These are phyloP conservation scores for Acanthochlamys bracteata DNA, from an alignment of 106 monocot species.

Conservation along the genomic window DNA sequence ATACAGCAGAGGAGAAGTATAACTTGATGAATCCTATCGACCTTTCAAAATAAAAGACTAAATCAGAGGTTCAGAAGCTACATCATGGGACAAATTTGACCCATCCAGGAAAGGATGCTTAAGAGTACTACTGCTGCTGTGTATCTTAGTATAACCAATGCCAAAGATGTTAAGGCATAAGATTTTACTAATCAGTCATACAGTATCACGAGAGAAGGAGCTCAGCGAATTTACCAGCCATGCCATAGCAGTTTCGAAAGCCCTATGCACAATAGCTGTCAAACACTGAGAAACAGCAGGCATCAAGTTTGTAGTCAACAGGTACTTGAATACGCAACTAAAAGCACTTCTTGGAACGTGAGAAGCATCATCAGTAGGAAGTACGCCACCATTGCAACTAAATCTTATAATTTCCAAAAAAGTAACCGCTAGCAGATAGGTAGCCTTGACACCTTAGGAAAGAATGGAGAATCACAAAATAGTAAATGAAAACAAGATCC, in stretches of 20 bases:
- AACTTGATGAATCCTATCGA: too few species aligned
- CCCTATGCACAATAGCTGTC: conserved; percentile 75
- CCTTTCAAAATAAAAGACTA: too few species aligned
- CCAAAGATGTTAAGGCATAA: too few species aligned
- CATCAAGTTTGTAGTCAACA: conserved; percentile 77
- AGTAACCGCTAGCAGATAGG: conserved; percentile 83
- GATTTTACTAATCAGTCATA: too few species aligned
- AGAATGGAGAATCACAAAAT: neutral
- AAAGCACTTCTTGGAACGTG: conserved; percentile 66
- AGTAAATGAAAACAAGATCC: neutral
- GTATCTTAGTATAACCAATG: too few species aligned
- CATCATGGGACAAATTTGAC: too few species aligned
- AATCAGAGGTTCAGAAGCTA: too few species aligned
- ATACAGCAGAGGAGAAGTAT: neutral
- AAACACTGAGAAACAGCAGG: conserved; percentile 87
- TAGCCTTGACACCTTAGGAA: conserved; percentile 88
- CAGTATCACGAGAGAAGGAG: too few species aligned
- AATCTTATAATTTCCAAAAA: conserved; percentile 94
- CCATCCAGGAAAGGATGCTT: too few species aligned
- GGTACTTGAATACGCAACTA: conserved; percentile 90
- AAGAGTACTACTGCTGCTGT: too few species aligned
- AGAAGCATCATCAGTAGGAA: conserved; percentile 31
- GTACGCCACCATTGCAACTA: conserved; percentile 83
- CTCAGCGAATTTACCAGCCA: too few species aligned
- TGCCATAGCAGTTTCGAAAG: conserved; percentile 75